A percentile compares a stretch with the other conserved stretches of the same genome.
Conservation (phyloP, 805 yeast species). For the Pichia nanzhaoensis region DNA sequence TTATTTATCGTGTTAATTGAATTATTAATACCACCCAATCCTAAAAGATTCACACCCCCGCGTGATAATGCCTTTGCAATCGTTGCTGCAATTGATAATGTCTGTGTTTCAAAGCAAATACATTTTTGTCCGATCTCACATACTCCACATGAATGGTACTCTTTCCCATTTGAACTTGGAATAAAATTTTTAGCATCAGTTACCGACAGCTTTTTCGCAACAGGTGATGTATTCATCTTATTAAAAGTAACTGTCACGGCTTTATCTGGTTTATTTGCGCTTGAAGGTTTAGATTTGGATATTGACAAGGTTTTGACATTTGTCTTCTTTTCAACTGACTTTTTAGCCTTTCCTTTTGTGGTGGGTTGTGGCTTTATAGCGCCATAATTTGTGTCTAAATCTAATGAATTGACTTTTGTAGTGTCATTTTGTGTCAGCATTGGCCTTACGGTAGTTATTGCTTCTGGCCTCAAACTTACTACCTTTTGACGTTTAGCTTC, state of each 20-base stretch:
- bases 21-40: conserved; percentile 5
- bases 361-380: background rate
- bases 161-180: background rate
- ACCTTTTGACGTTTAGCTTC: conserved; percentile 27
- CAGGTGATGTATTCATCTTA: too few species aligned
- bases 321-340: background rate
- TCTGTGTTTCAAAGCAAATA: conserved; percentile 6
- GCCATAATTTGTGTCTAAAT: background rate
- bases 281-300: background rate
- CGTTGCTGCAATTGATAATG: conserved; percentile 7
- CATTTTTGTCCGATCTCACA: conserved; percentile 9
- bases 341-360: background rate
- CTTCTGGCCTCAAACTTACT: conserved; percentile 3
- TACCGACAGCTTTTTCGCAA: too few species aligned
- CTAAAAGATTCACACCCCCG: conserved; percentile 5
- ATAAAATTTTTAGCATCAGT: too few species aligned
- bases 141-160: conserved; percentile 9
- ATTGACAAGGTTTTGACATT: background rate
- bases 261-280: background rate
- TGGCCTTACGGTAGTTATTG: background rate
- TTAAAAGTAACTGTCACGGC: too few species aligned
- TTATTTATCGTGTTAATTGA: conserved; percentile 4
- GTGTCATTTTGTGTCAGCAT: background rate
- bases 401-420: background rate
- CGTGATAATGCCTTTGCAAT: conserved; percentile 10